phyloP scores from a whole-genome alignment of 805 yeast genomes.

The Yamadazyma olivae region DNA sequence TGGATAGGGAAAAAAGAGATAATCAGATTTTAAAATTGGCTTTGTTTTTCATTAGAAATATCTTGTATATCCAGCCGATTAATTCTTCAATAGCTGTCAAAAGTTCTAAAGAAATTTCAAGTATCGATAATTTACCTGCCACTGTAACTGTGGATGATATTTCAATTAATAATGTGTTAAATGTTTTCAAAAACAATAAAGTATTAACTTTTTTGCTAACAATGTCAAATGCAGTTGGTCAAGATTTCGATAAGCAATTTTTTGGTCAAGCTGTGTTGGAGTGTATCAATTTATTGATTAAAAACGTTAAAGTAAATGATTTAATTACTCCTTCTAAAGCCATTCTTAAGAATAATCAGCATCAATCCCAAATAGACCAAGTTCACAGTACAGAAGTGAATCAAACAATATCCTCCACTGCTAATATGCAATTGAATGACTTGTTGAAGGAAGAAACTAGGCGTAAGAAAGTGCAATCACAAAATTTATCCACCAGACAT shows the following conservation, averaged over 20 bases:
- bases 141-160: constrained; percentile 66
- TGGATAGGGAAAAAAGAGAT: constrained; percentile 67
- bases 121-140: constrained; percentile 47
- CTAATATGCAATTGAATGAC: constrained; percentile 44
- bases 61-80: constrained; percentile 75
- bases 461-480: constrained; percentile 46
- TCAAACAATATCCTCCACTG: constrained; percentile 4
- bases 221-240: constrained; percentile 59
- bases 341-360: neutral
- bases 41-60: constrained; percentile 69
- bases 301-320: constrained; percentile 48
- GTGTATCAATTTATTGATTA: constrained; percentile 58
- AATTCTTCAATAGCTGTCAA: constrained; percentile 47
- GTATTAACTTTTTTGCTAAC: constrained; percentile 75
- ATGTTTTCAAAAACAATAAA: constrained; percentile 61
- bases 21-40: constrained; percentile 70
- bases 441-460: constrained; percentile 61
- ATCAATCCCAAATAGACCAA: constrained; percentile 2
- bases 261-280: constrained; percentile 69
- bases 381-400: neutral
- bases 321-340: constrained; percentile 8
- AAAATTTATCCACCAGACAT: constrained; percentile 67
- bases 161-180: constrained; percentile 54
- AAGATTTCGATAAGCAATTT: constrained; percentile 58
- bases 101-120: constrained; percentile 30